Percentiles rank a stretch among this genome's conserved stretches.
phyloP scores from a whole-genome alignment of 257 asterid species.

The Jacaranda copaia region DNA sequence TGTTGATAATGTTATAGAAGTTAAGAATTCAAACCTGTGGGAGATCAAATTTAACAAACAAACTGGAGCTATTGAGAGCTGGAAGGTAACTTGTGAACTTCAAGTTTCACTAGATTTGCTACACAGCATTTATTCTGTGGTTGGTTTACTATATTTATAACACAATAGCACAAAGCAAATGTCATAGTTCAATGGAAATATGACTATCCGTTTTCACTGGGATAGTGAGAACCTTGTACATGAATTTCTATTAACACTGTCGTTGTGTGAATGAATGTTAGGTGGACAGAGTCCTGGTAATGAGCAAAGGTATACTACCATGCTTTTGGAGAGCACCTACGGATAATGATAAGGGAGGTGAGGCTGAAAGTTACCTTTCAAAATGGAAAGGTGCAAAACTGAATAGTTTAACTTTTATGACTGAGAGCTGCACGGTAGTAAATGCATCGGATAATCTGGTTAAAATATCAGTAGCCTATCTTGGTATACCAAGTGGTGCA shows the following conservation, averaged over 20 bases:
- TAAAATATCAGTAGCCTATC: conserved; percentile 60
- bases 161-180: neutral
- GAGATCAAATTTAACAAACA: conserved; percentile 72
- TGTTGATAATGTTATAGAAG: conserved; percentile 58
- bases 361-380: conserved; percentile 65
- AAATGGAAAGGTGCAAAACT: conserved; percentile 81
- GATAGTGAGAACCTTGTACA: conserved; percentile 12
- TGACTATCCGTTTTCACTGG: conserved; percentile 1
- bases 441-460: conserved; percentile 53
- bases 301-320: conserved; percentile 79
- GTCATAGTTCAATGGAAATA: neutral
- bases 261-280: conserved; percentile 37
- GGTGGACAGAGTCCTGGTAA: conserved; percentile 70
- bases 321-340: conserved; percentile 99
- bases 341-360: conserved; percentile 98
- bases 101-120: conserved; percentile 11
- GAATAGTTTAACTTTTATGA: conserved; percentile 51
- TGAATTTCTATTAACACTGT: neutral
- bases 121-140: neutral
- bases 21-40: conserved; percentile 69
- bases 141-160: neutral
- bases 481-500: conserved; percentile 54
- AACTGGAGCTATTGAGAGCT: conserved; percentile 75
- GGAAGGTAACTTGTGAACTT: conserved; percentile 69
- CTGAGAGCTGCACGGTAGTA: conserved; percentile 65